Evolutionary conservation across 2,329 filamentous ascomycete species (phyloP).

Genomic region (Aspergillus hortae): DNA sequence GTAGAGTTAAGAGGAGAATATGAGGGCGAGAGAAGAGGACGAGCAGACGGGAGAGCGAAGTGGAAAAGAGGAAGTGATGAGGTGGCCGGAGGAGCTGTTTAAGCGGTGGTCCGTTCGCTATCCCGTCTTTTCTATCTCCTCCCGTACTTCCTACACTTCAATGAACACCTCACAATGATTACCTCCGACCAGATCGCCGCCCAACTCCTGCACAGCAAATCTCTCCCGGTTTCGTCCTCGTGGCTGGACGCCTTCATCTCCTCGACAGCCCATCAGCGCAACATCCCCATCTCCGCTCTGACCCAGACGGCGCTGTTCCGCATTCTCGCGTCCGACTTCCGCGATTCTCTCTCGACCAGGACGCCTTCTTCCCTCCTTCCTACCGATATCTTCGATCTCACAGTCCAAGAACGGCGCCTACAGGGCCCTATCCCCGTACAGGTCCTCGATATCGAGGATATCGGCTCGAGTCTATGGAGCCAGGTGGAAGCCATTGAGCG

Average conservation of each 20-base stretch:
- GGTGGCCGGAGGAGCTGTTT: constrained; percentile 6
- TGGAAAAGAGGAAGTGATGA: background rate
- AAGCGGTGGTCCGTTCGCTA: constrained; percentile 26
- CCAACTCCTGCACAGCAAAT: constrained; percentile 56
- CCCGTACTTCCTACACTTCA: background rate
- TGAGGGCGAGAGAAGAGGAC: background rate
- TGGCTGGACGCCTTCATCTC: constrained; percentile 65
- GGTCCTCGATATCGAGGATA: constrained; percentile 80
- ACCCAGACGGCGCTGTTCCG: constrained; percentile 77
- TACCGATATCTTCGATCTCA: constrained; percentile 50
- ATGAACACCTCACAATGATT: background rate
- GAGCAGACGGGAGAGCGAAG: background rate
- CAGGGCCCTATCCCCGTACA: constrained; percentile 68
- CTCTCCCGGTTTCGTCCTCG: constrained; percentile 51
- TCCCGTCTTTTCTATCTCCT: background rate
- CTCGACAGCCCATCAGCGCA: constrained; percentile 48
- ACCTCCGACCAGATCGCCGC: constrained; percentile 38
- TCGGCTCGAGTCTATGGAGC: constrained; percentile 75
- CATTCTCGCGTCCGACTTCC: constrained; percentile 74
- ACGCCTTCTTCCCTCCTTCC: constrained; percentile 52
- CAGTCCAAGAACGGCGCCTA: constrained; percentile 56
- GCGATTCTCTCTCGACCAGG: constrained; percentile 54
- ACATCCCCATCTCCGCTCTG: constrained; percentile 65
- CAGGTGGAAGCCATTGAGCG: constrained; percentile 71
- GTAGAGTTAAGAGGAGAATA: constrained; percentile 6